Evolutionary conservation across 352 stramenopile species (phyloP), one percentile per base, ranked within the genome.

Genomic region (Aphanomyces stellatus): DNA sequence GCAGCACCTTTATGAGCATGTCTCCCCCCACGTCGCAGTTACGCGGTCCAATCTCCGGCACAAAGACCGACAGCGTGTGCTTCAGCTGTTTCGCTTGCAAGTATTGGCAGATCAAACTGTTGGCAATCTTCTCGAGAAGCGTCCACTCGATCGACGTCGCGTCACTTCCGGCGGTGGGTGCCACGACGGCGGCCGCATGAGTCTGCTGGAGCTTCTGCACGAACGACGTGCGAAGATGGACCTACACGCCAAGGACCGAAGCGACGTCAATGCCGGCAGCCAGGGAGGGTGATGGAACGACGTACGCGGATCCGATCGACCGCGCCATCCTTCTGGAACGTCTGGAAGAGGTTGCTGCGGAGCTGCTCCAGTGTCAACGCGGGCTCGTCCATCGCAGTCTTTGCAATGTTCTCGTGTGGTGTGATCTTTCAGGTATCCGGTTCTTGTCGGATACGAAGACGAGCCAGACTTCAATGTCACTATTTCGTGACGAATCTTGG

Each of bases 251-350:
- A n/a, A 46, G n/a, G 13, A 11, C n/a, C 17, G 7, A 63, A 11
- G 11, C 41, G 8, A 57, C 6, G 41, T 35, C 25, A 53, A 43
- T 57, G 37, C 55, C 0, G 15, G 24, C 53, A 33, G n/a, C 11
- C 41, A n/a, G n/a, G n/a, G n/a, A n/a, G n/a, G n/a, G n/a, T n/a
- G n/a, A n/a, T n/a, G n/a, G n/a, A n/a, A n/a, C n/a, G 1, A 56
- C 25, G n/a, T 67, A 67, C 60, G 28, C 60, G 60, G 33, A 67
- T 67, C 41, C 57, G 60, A 6, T 67, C 60, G 7, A 67, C 24
- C 13, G 37, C 27, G 11, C 60, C 60, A 22, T 67, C 60, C 11
- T 40, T n/a, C 28, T 56, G 43, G 19, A 67, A 46, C 30, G 27
- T 57, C 40, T 48, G 30, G 34, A 59, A 67, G 25, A 67, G 60